Conservation (phyloP, 1,139 yeast genomes). For the Eremothecium cymbalariae region DNA sequence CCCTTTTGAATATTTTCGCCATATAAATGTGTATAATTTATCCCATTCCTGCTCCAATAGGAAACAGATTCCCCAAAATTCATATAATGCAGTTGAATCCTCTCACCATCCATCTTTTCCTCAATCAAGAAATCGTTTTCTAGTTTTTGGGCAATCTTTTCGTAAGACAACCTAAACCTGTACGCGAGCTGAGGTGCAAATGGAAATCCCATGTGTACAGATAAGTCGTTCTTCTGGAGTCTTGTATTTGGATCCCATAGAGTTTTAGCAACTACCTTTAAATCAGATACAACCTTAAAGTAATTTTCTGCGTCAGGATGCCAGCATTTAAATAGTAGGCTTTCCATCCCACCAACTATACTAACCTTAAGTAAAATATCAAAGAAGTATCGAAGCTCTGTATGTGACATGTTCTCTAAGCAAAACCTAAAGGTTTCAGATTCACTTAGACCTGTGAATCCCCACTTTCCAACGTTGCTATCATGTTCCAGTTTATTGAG, state of each 20-base stretch:
- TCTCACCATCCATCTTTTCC: slow-evolving; percentile 91
- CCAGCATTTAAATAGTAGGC: slow-evolving; percentile 55
- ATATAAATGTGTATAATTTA: slow-evolving; percentile 65
- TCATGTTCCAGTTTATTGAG: slow-evolving; percentile 46
- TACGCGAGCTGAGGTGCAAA: slow-evolving; percentile 69
- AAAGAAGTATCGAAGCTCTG: slow-evolving; percentile 64
- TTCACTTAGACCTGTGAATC: slow-evolving; percentile 19
- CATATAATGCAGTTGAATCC: slow-evolving; percentile 63
- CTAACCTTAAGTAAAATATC: slow-evolving; percentile 57
- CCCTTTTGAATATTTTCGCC: slow-evolving; percentile 54
- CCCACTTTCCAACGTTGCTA: slow-evolving; percentile 28
- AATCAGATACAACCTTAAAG: slow-evolving; percentile 57
- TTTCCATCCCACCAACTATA: slow-evolving; percentile 53
- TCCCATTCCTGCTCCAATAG: slow-evolving; percentile 61
- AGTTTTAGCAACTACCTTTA: slow-evolving; percentile 53
- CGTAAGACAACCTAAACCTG: slow-evolving; percentile 43
- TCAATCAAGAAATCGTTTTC: slow-evolving; percentile 58
- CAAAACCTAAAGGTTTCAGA: slow-evolving; percentile 42
- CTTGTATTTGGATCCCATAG: slow-evolving; percentile 44
- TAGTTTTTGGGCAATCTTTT: slow-evolving; percentile 41
- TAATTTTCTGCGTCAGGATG: slow-evolving; percentile 72
- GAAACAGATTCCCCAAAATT: slow-evolving; percentile 39
- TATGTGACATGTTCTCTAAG: slow-evolving; percentile 47
- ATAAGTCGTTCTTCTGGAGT: slow-evolving; percentile 39
- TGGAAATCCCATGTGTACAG: slow-evolving; percentile 44